Evolutionary conservation across 1,139 yeast genomes (phyloP).

Genomic region (Debaryomycetaceae sp.): DNA sequence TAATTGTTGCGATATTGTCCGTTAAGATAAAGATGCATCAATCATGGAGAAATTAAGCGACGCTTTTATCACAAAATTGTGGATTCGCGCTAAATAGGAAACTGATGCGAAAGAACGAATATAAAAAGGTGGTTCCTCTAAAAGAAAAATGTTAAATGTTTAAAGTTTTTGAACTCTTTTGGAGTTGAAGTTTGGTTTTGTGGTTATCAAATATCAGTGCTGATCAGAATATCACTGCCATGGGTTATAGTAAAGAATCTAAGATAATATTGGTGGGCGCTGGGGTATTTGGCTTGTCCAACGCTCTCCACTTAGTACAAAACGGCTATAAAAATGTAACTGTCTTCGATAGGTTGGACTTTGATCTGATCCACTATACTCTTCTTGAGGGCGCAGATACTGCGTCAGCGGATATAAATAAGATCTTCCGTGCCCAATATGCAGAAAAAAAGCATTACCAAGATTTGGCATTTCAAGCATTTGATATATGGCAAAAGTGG

Average conservation of each 20-base stretch:
- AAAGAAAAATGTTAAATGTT: neutral
- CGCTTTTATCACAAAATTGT: neutral
- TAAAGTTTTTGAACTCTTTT: no score
- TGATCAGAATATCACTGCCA: no score
- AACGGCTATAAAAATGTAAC: constrained; percentile 16
- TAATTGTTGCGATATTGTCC: neutral
- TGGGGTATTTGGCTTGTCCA: constrained; percentile 46
- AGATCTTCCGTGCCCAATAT: constrained; percentile 36
- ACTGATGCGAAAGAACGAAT: neutral
- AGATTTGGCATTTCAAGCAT: constrained; percentile 29
- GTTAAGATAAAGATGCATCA: neutral
- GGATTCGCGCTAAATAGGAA: neutral
- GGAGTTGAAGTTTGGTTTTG: no score
- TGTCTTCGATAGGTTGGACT: constrained; percentile 10
- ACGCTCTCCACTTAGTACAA: constrained; percentile 31
- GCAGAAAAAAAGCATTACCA: constrained; percentile 32
- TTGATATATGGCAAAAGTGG: constrained; percentile 13
- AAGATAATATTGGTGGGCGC: constrained; percentile 39
- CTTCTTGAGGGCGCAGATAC: constrained; percentile 29
- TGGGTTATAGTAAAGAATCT: neutral
- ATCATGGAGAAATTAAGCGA: neutral
- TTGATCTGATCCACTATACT: constrained; percentile 7
- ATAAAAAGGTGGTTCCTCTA: no score
- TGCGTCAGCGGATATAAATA: constrained; percentile 37
- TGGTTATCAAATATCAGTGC: no score